A percentile compares a stretch with the other conserved stretches of the same genome.
Conservation (phyloP, 495 filamentous ascomycete genomes). For the Aspergillus mulundensis region DNA sequence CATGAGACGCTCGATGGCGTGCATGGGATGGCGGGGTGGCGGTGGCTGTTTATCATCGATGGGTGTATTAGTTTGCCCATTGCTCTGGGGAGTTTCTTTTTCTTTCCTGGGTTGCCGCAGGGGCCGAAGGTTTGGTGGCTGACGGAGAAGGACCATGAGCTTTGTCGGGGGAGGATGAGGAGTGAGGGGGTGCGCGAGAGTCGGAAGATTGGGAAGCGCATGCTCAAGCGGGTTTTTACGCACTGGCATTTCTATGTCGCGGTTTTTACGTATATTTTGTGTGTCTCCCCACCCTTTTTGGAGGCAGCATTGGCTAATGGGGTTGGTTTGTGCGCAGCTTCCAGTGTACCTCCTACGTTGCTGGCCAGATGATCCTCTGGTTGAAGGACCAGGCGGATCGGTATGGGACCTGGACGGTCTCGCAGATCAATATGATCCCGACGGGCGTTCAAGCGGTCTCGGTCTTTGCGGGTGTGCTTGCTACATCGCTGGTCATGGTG, state of each 20-base stretch:
- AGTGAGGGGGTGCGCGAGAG: slow-evolving; percentile 17
- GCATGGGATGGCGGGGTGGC: slow-evolving; percentile 65
- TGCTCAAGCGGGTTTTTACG: slow-evolving; percentile 18
- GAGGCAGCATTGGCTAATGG: too few species aligned
- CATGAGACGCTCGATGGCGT: slow-evolving; percentile 15
- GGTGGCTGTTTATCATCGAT: slow-evolving; percentile 65
- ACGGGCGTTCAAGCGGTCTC: slow-evolving; percentile 20
- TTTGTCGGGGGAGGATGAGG: slow-evolving; percentile 3
- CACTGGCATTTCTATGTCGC: slow-evolving; percentile 22
- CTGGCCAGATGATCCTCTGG: slow-evolving; percentile 22
- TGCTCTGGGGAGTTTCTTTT: slow-evolving; percentile 65
- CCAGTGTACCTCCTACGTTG: slow-evolving; percentile 18
- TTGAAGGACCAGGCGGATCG: slow-evolving; percentile 15
- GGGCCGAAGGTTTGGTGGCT: slow-evolving; percentile 10
- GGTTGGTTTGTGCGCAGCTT: slow-evolving; percentile 10
- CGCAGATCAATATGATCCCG: slow-evolving; percentile 21
- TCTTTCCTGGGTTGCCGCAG: slow-evolving; percentile 61
- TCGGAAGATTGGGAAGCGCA: slow-evolving; percentile 17
- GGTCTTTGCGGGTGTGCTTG: slow-evolving; percentile 15
- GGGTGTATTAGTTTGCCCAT: slow-evolving; percentile 62
- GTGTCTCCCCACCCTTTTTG: background rate
- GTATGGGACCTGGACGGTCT: slow-evolving; percentile 16
- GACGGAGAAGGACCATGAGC: slow-evolving; percentile 3
- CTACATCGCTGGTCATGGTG: slow-evolving; percentile 18
- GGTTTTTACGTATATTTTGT: slow-evolving; percentile 16